Base-by-base conservation (phyloP, 331 rosid species). In the Malus hybrid region DNA sequence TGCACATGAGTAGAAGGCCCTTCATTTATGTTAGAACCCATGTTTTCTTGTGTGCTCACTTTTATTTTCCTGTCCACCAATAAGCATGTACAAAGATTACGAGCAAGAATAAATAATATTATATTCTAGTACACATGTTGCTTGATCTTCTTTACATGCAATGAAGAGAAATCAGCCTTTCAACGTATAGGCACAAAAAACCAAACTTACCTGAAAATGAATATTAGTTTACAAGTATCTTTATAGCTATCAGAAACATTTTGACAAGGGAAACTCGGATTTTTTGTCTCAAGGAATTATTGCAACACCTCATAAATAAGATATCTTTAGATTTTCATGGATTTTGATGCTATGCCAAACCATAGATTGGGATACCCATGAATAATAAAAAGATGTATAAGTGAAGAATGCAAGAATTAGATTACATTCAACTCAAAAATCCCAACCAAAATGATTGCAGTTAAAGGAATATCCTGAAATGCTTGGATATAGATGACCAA, bases 61-160 rank as follows among this genome's bases (percentile, higher is more conserved):
- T 85, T 89, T 71, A 90, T 82, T 67, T 85, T 95, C 80, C 98
- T 95, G 86, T 28, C 36, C 56, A 62, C 56, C 28, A 80, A 31
- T 39, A 57, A 1, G 29, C 74, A 36, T 27, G 65, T 59, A 7
- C 56, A 83, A 8, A 36, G n/a, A 73, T 22, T 44, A 19, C 28
- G n/a, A 71, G 71, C 29, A 57, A 66, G 28, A 60, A 71, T 8
- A 70, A 18, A 76, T 34, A 52, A 36, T 24, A 24, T 29, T 20
- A 61, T 60, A 67, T 27, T 29, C 33, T 10, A 39, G 12, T 39
- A 39, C 56, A 50, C 64, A 39, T 52, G 22, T 11, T 32, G 19
- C 56, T 32, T 28, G 11, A 50, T 70, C 50, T 69, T 32, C 56
- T 66, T 33, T 24, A 18, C 57, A 46, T 54, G 29, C 16, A 48